A percentile compares a stretch with the other conserved stretches of the same genome.
Conservation (phyloP, 192 early-diverging fungal genomes). For the Rhizophagus prolifer region DNA sequence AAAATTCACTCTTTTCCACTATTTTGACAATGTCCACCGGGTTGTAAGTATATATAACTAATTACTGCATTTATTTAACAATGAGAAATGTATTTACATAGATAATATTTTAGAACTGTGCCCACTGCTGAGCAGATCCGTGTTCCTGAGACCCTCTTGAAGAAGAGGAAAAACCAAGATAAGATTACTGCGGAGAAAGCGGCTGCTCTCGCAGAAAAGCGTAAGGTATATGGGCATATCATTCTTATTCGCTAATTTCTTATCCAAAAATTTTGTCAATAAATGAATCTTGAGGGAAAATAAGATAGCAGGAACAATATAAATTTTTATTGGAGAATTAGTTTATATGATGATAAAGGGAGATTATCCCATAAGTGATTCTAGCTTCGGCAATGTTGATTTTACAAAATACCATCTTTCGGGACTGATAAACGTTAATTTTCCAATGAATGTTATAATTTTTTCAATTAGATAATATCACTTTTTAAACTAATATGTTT, state of each 20-base stretch:
- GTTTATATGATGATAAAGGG: constrained; percentile 49
- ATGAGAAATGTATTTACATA: not conserved
- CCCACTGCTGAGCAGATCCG: constrained; percentile 69
- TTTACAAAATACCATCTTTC: constrained; percentile 70
- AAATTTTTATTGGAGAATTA: constrained; percentile 32
- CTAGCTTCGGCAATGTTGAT: constrained; percentile 48
- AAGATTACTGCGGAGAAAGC: constrained; percentile 67
- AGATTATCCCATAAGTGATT: constrained; percentile 35
- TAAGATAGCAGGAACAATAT: constrained; percentile 34
- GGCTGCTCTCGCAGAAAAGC: constrained; percentile 50
- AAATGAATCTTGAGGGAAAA: constrained; percentile 12
- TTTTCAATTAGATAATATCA: not conserved
- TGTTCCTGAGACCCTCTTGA: constrained; percentile 85
- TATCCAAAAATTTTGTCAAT: not conserved
- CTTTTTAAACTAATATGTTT: constrained; percentile 8
- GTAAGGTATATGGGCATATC: constrained; percentile 44
- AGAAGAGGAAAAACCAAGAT: constrained; percentile 78
- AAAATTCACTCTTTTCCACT: not conserved
- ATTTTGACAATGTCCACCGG: constrained; percentile 10
- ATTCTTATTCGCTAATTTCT: not conserved
- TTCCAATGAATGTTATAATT: constrained; percentile 17
- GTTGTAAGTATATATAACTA: not conserved
- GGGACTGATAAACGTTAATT: constrained; percentile 60
- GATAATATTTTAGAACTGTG: constrained; percentile 46
- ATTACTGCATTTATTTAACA: too few relatives aligned